Base-by-base conservation (phyloP, 1,139 yeast genomes). In the Geotrichum reessii region DNA sequence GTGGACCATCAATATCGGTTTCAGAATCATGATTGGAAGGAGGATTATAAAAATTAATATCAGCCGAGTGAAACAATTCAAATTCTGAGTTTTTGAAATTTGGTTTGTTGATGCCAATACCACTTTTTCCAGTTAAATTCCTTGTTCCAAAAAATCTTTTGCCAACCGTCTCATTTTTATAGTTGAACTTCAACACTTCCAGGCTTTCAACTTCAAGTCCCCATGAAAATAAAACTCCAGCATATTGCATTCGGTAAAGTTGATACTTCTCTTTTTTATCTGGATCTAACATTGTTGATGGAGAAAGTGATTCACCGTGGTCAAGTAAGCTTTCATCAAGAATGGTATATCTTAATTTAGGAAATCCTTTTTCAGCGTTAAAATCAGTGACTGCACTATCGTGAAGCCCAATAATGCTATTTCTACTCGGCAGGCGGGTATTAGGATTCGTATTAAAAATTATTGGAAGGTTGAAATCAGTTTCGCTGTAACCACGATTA, bases 191-290 rank as follows among this genome's bases (percentile, higher is more conserved):
- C 59, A 90, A 72, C 6, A 92, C 81, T 67, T 92, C 93, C 40
- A 88, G 81, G 46, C 96, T 74, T 64, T 85, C 83, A 21, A 87
- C 79, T 0, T 91, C 89, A 31, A 91, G 76, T 0, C 93, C 95
- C 98, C 98, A 92, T 47, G 80, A 73, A 66, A 81, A 89, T 25
- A 92, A 74, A 70, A 91, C 79, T n/a, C 86, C 82, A 0, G 97
- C 93, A 70, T 92, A 92, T 62, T 84, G 86, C 37, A 80, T 78
- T 49, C 97, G 74, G 69, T 87, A 88, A 14, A 70, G 66, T 56
- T 75, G 73, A 61, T 81, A 77, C 61, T 78, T 79, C 1, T 69
- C 73, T 28, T 75, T 76, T 56, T 81, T 80, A 28, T 78, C 76
- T 4, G 81, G 71, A 55, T 78, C 79, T 52, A 87, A 71, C 50